phyloP scores from a whole-genome alignment of 2,329 filamentous ascomycete species.

The Aspergillus candidus region DNA sequence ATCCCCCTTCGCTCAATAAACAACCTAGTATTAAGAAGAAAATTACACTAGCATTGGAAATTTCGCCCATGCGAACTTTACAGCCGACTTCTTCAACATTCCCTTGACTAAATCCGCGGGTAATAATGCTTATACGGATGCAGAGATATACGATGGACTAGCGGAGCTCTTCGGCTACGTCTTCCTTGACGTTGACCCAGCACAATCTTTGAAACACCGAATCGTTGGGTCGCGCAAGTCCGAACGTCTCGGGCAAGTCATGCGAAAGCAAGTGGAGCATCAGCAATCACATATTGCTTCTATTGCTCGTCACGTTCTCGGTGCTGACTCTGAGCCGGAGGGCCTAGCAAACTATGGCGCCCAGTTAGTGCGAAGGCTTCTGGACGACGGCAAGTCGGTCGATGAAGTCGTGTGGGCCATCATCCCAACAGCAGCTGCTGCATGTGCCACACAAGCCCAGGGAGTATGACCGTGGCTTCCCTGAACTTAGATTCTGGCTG shows the following conservation, averaged over 20 bases:
- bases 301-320: background rate
- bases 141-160: conserved; percentile 4
- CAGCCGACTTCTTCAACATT: conserved; percentile 2
- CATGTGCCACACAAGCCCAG: conserved; percentile 9
- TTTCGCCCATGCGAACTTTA: conserved; percentile 2
- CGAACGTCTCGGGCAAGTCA: conserved; percentile 5
- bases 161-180: conserved; percentile 6
- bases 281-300: background rate
- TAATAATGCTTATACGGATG: background rate
- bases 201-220: conserved; percentile 3
- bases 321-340: background rate
- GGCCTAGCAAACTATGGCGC: conserved; percentile 1
- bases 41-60: conserved; percentile 1
- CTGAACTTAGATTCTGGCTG: background rate
- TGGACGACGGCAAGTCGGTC: conserved; percentile 2
- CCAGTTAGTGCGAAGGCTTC: conserved; percentile 3
- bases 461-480: conserved; percentile 1
- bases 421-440: conserved; percentile 9
- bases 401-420: conserved; percentile 9
- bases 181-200: conserved; percentile 8
- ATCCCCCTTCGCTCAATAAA: background rate
- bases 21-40: background rate
- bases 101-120: background rate
- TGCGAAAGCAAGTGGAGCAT: conserved; percentile 1
- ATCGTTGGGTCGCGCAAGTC: background rate